These are phyloP conservation scores for Aciculosporium take DNA, from an alignment of 2,329 filamentous ascomycete genomes.

Conservation along the genomic window DNA sequence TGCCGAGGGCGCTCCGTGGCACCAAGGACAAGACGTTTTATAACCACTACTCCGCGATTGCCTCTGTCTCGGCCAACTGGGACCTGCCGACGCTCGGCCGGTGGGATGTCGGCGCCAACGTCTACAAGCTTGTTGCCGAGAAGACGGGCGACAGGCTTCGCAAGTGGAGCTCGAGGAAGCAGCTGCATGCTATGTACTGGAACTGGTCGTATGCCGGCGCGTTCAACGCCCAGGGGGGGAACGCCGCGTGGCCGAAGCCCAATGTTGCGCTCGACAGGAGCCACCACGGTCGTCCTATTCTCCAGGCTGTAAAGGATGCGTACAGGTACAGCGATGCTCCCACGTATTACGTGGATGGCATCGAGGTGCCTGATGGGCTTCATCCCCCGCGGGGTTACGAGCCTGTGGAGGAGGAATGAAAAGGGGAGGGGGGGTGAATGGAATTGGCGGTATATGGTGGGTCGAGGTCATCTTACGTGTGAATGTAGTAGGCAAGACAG, in stretches of 20 bases:
- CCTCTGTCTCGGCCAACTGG: constrained; percentile 59
- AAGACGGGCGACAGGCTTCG: constrained; percentile 42
- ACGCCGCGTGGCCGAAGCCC: constrained; percentile 23
- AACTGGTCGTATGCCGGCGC: constrained; percentile 40
- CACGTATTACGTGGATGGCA: constrained; percentile 27
- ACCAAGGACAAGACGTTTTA: constrained; percentile 58
- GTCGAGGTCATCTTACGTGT: no score
- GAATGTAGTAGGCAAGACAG: no score
- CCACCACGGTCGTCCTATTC: constrained; percentile 20
- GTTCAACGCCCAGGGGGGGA: constrained; percentile 25
- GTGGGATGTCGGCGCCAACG: constrained; percentile 59
- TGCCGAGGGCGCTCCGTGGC: constrained; percentile 49
- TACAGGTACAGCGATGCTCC: constrained; percentile 25
- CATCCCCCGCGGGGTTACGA: constrained; percentile 27
- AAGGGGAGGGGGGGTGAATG: no score
- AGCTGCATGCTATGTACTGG: constrained; percentile 30
- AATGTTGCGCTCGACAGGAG: constrained; percentile 23
- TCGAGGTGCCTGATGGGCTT: constrained; percentile 27
- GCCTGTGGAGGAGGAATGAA: constrained; percentile 5
- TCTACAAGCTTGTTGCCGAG: constrained; percentile 46
- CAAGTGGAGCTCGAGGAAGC: constrained; percentile 18
- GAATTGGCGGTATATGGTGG: no score
- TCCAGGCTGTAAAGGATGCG: constrained; percentile 21
- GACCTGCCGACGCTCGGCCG: constrained; percentile 53
- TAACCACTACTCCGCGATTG: constrained; percentile 56